Evolutionary conservation across 1,284 basidiomycete species (phyloP).

Genomic region (Malassezia psittaci): DNA sequence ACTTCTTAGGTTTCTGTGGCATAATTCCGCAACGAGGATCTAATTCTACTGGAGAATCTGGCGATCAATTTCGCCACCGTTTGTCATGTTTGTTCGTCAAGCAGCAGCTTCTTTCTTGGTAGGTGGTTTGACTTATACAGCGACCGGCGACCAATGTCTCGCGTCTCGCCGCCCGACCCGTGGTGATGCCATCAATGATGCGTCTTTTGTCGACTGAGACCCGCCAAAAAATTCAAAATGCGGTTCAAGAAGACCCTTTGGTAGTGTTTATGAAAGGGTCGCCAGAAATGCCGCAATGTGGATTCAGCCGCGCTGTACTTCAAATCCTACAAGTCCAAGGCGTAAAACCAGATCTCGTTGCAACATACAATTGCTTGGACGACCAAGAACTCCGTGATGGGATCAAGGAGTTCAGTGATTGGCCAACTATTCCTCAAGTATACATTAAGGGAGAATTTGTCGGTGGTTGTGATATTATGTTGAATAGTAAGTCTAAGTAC

Average conservation of each 20-base stretch:
- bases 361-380: constrained; percentile 75
- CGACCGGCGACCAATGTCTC: constrained; percentile 4
- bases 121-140: not conserved
- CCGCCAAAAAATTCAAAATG: constrained; percentile 51
- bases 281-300: constrained; percentile 62
- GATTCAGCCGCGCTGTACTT: constrained; percentile 85
- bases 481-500: constrained; percentile 66
- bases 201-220: constrained; percentile 51
- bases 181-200: constrained; percentile 4
- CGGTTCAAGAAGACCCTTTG: constrained; percentile 60
- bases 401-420: constrained; percentile 91
- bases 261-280: constrained; percentile 91
- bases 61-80: not conserved
- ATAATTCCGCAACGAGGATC: not conserved
- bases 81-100: constrained; percentile 12
- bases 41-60: not conserved
- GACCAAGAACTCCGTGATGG: constrained; percentile 70
- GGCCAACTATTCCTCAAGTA: constrained; percentile 95
- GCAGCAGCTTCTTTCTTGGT: constrained; percentile 10
- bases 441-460: constrained; percentile 91
- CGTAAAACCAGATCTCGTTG: constrained; percentile 53
- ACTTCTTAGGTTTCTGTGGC: no score
- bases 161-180: not conserved
- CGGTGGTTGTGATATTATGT: constrained; percentile 88
- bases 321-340: constrained; percentile 83